These are phyloP conservation scores for Pelargonium fulgidum DNA, from an alignment of 441 rosid species.

Conservation along the genomic window DNA sequence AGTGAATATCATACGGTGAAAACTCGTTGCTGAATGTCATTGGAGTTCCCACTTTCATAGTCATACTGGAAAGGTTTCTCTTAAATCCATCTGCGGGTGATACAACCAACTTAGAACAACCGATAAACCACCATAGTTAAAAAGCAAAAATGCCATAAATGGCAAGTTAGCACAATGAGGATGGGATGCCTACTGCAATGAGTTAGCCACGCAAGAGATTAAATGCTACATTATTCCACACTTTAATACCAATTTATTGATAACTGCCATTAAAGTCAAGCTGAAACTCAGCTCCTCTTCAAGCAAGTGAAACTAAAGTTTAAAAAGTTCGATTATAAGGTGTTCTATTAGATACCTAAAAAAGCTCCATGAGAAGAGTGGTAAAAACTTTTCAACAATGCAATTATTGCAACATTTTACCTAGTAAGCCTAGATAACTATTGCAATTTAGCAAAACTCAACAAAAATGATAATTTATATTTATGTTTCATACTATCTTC, in stretches of 20 bases:
- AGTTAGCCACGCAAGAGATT: neutral
- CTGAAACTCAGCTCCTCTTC: neutral
- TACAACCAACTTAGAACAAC: constrained; percentile 15
- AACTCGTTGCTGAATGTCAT: constrained; percentile 22
- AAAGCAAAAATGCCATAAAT: neutral
- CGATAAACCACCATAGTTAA: neutral
- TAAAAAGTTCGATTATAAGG: neutral
- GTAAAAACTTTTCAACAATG: neutral
- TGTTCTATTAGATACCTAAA: no score
- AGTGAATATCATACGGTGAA: constrained; percentile 30
- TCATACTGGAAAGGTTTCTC: constrained; percentile 29
- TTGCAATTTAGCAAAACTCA: neutral
- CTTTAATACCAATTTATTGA: no score
- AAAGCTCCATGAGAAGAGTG: no score
- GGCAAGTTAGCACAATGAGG: neutral
- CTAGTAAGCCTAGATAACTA: neutral
- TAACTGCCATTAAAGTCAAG: no score
- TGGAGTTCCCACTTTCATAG: constrained; percentile 30
- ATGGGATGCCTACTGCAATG: neutral
- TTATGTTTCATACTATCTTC: neutral
- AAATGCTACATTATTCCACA: no score
- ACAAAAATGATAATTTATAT: neutral
- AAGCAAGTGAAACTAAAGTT: neutral
- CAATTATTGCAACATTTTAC: neutral
- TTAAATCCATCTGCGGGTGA: constrained; percentile 26